These are phyloP conservation scores for Fragilariopsis cylindrus DNA, from an alignment of 108 stramenopile genomes.

Conservation along the genomic window DNA sequence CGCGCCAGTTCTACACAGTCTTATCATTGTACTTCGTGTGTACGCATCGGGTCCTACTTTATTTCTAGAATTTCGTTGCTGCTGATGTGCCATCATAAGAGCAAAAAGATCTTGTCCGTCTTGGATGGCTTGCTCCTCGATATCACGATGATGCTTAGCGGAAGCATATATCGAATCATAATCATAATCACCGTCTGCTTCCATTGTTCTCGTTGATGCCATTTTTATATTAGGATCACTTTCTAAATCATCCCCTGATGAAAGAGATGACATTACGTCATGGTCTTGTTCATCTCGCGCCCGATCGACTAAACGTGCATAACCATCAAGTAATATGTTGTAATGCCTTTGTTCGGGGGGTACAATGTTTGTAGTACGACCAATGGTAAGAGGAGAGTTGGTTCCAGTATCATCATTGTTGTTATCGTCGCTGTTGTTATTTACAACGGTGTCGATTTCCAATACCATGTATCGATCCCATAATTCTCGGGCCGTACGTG, in stretches of 20 bases:
- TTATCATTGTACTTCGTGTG: slow-evolving; percentile 67
- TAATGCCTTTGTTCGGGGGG: slow-evolving; percentile 60
- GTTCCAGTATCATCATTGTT: background rate
- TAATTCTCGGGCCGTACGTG: slow-evolving; percentile 50
- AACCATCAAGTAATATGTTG: slow-evolving; percentile 77
- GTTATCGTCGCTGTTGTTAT: background rate
- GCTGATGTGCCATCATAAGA: slow-evolving; percentile 10
- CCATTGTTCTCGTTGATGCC: background rate
- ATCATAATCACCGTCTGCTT: background rate
- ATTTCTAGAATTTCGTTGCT: slow-evolving; percentile 26
- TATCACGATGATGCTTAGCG: background rate
- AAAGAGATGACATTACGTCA: no score
- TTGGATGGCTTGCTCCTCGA: slow-evolving; percentile 5
- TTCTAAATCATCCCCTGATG: background rate
- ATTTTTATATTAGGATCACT: background rate
- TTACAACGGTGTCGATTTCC: background rate
- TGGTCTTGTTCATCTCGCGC: background rate
- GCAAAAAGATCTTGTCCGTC: slow-evolving; percentile 10
- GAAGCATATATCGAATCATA: background rate
- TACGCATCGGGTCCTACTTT: slow-evolving; percentile 53
- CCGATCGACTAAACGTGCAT: slow-evolving; percentile 25
- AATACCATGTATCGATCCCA: slow-evolving; percentile 54
- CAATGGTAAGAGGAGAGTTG: background rate
- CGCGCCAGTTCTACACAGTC: slow-evolving; percentile 40
- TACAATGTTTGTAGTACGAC: slow-evolving; percentile 11